These are phyloP conservation scores for Polyporus arcularius DNA, from an alignment of 768 basidiomycete genomes.

Conservation along the genomic window DNA sequence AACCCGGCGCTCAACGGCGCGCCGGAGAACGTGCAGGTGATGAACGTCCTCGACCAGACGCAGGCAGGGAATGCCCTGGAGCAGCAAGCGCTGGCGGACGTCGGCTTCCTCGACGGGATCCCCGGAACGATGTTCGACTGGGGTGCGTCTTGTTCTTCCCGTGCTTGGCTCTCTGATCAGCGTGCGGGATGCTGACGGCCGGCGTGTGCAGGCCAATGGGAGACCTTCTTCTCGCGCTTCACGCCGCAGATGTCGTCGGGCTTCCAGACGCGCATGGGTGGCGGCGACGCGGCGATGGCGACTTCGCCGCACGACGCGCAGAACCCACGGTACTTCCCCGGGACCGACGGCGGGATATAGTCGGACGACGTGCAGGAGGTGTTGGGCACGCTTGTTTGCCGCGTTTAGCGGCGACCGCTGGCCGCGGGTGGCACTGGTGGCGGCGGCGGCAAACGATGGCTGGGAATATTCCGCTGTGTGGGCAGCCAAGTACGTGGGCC, in stretches of 20 bases:
- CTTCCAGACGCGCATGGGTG: constrained; percentile 7
- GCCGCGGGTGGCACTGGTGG: background rate
- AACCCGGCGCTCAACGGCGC: constrained; percentile 73
- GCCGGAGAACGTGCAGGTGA: constrained; percentile 66
- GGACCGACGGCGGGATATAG: constrained; percentile 14
- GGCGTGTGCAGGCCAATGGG: constrained; percentile 68
- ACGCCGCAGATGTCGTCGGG: constrained; percentile 4
- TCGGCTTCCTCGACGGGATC: constrained; percentile 73
- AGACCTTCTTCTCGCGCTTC: constrained; percentile 74
- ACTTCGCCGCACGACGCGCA: constrained; percentile 17
- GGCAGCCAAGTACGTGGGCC: background rate
- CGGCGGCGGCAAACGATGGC: background rate
- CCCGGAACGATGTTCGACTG: constrained; percentile 88
- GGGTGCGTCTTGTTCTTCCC: constrained; percentile 48
- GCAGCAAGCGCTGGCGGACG: constrained; percentile 67
- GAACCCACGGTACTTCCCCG: constrained; percentile 12
- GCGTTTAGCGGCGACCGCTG: background rate
- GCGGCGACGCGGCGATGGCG: constrained; percentile 7
- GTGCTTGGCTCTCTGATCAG: background rate
- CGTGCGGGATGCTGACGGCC: background rate
- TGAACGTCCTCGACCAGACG: constrained; percentile 71
- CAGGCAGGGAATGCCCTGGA: constrained; percentile 54
- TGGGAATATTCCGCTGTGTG: background rate
- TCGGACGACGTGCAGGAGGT: background rate
- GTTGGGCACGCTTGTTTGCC: background rate